Evolutionary conservation across 129 eudicot genomes (phyloP).

Genomic region (Cynara cardunculus): DNA sequence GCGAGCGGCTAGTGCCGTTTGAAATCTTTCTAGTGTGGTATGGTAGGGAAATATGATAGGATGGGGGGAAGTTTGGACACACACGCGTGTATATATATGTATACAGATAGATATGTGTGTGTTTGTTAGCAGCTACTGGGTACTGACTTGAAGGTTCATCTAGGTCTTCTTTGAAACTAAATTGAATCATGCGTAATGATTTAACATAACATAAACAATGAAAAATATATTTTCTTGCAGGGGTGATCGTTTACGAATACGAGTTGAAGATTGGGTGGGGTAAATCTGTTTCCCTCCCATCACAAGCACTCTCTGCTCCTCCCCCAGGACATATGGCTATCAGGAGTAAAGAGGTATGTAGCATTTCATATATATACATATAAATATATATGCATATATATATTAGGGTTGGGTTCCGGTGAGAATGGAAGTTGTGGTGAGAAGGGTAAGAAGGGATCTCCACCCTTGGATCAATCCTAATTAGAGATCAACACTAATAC

Average conservation of each 20-base stretch:
- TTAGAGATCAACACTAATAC: too few relatives aligned
- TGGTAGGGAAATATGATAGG: background rate
- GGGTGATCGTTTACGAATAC: conserved; percentile 90
- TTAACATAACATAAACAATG: background rate
- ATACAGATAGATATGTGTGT: too few relatives aligned
- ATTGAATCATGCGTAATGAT: background rate
- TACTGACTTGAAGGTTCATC: background rate
- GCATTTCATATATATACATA: conserved; percentile 2
- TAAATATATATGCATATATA: background rate
- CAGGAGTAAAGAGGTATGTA: conserved; percentile 86
- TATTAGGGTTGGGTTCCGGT: too few relatives aligned
- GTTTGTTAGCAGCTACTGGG: background rate
- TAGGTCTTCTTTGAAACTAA: background rate
- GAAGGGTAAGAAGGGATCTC: too few relatives aligned
- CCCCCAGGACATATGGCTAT: conserved; percentile 99
- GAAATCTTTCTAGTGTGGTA: background rate
- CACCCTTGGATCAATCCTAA: too few relatives aligned
- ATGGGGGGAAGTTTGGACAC: background rate
- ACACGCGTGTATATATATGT: too few relatives aligned
- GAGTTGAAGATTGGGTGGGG: conserved; percentile 99
- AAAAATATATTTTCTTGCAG: conserved; percentile 36
- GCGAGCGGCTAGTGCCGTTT: background rate
- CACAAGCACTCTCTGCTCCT: conserved; percentile 98
- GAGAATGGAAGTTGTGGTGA: too few relatives aligned
- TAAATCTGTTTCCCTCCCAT: conserved; percentile 93